Percentiles rank a stretch among this genome's conserved stretches.
These are phyloP conservation scores for Torulaspora maleeae DNA, from an alignment of 805 yeast species.

Conservation along the genomic window DNA sequence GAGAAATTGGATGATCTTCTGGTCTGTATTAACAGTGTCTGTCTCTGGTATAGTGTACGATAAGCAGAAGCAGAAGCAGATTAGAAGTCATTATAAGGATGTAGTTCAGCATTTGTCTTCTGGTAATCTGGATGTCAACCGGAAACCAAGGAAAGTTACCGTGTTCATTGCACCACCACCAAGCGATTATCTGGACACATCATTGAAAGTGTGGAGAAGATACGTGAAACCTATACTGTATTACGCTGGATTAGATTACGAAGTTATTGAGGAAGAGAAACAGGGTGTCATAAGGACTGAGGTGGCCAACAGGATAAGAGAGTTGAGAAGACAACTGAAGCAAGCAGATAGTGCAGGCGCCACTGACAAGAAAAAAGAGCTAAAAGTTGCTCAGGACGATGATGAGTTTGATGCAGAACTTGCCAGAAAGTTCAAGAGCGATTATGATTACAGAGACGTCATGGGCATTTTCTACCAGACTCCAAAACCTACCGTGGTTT, in stretches of 20 bases:
- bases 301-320: slow-evolving; percentile 80
- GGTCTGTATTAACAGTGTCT: slow-evolving; percentile 60
- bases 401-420: slow-evolving; percentile 25
- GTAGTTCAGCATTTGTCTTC: slow-evolving; percentile 52
- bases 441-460: slow-evolving; percentile 43
- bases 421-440: slow-evolving; percentile 23
- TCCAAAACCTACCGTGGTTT: slow-evolving; percentile 28
- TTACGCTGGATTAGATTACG: slow-evolving; percentile 80
- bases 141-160: slow-evolving; percentile 67
- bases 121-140: slow-evolving; percentile 43
- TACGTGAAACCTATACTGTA: slow-evolving; percentile 82
- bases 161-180: slow-evolving; percentile 97
- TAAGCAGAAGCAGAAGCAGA: slow-evolving; percentile 61
- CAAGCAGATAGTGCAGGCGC: slow-evolving; percentile 28
- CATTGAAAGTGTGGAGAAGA: slow-evolving; percentile 66
- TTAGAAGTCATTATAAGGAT: slow-evolving; percentile 61
- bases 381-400: slow-evolving; percentile 6
- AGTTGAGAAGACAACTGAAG: slow-evolving; percentile 48
- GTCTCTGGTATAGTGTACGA: slow-evolving; percentile 81
- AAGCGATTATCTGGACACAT: slow-evolving; percentile 74
- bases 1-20: slow-evolving; percentile 88
- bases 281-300: slow-evolving; percentile 83
- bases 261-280: slow-evolving; percentile 65
- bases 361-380: slow-evolving; percentile 17
- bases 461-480: slow-evolving; percentile 53